Evolutionary conservation across 2,329 filamentous ascomycete genomes (phyloP), one percentile per base, ranked within the genome.

Genomic region (Cadophora sp.): DNA sequence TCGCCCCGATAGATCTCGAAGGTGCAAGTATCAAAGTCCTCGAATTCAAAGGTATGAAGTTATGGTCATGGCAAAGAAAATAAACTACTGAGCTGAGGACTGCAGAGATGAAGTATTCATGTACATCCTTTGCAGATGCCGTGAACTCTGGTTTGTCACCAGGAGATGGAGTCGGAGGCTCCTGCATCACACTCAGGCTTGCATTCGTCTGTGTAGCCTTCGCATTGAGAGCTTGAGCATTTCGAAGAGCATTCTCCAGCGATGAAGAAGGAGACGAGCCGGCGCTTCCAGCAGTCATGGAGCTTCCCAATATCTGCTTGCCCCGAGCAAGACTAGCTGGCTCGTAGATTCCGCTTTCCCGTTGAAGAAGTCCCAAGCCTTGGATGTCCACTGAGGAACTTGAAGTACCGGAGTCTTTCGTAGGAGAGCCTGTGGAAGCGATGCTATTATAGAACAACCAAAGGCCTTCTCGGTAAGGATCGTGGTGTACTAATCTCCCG

Each of bases 61-160:
- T 70, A 53, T 76, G 70, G 53, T 77, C 75, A 56, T 72, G 74
- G 64, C 76, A 78, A 59, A 79, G 76, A 59, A 73, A 71, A 69
- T 74, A 76, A 3, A 75, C 69, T 29, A 79, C 68, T 24, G 76
- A 76, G 24, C 73, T 74, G 31, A 78, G 73, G 24, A 78, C 75
- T 14, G 78, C 74, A 56, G 78, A 77, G 58, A 79, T 75, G 48
- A 79, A 78, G 19, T 71, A 68, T 60, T 78, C 77, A 62, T 79
- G 75, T 6, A 79, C 72, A 34, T 76, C 72, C 64, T 73, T 77
- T 46, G 68, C 37, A 34, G 73, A 71, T 31, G 71, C 51, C 24
- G 61, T 65, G 5, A 51, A 53, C n/a, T 74, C 68, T 6, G 68
- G 61, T 66, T 72, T 77, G 7, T 64, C 43, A n/a, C 71, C 69